Percentiles rank a stretch among this genome's conserved stretches.
phyloP scores from a whole-genome alignment of 495 filamentous ascomycete species.

The Parathielavia appendiculata region DNA sequence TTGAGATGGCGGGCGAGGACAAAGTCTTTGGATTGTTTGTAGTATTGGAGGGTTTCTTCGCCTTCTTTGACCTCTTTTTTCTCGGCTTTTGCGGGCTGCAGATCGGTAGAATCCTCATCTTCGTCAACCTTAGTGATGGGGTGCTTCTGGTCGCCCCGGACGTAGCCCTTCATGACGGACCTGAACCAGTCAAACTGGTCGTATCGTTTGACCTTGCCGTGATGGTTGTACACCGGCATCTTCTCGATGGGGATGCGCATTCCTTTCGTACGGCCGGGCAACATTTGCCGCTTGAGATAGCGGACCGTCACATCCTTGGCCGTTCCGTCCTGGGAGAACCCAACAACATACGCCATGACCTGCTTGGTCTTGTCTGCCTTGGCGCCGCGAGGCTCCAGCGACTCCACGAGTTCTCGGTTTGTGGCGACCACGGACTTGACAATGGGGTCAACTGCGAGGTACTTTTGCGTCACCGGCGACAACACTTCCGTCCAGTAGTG shows the following conservation, averaged over 20 bases:
- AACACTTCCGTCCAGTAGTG: slow-evolving; percentile 92
- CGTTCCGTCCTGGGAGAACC: slow-evolving; percentile 75
- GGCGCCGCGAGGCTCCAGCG: slow-evolving; percentile 75
- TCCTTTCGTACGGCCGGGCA: slow-evolving; percentile 90
- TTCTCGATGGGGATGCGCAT: slow-evolving; percentile 71
- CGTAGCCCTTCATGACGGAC: slow-evolving; percentile 66
- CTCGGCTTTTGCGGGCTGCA: slow-evolving; percentile 64
- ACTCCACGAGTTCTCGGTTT: slow-evolving; percentile 62
- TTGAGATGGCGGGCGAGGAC: slow-evolving; percentile 83
- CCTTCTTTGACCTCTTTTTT: slow-evolving; percentile 65
- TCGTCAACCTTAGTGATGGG: slow-evolving; percentile 65
- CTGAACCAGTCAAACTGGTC: slow-evolving; percentile 86
- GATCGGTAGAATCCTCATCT: slow-evolving; percentile 67
- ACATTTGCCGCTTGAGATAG: slow-evolving; percentile 76
- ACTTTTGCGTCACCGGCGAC: slow-evolving; percentile 71
- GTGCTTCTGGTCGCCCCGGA: slow-evolving; percentile 47
- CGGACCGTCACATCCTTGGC: slow-evolving; percentile 94
- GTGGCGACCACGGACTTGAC: slow-evolving; percentile 62
- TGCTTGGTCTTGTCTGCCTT: slow-evolving; percentile 82
- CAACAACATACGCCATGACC: slow-evolving; percentile 87
- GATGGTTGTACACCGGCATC: slow-evolving; percentile 65
- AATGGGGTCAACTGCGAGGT: slow-evolving; percentile 71
- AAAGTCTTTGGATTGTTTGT: slow-evolving; percentile 79
- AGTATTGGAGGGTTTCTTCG: slow-evolving; percentile 79
- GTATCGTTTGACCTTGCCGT: slow-evolving; percentile 64